A percentile compares a stretch with the other conserved stretches of the same genome.
Evolutionary conservation across 352 stramenopile species (phyloP).

Genomic region (Globisporangium cystogenes): DNA sequence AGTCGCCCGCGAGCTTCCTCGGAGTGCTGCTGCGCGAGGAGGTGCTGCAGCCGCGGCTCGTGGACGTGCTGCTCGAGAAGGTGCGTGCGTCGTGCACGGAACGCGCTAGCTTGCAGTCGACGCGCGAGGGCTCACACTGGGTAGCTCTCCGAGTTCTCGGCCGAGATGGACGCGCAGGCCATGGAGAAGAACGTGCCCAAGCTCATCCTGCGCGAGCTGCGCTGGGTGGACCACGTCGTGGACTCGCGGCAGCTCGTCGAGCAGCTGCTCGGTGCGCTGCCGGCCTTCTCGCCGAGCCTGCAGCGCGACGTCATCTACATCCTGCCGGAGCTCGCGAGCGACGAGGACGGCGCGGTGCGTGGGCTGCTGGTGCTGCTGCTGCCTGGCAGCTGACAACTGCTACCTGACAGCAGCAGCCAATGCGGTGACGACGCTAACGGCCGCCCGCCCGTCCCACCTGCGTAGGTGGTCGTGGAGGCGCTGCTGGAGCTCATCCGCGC

Average conservation of each 20-base stretch:
- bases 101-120: no score
- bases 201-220: constrained; percentile 58
- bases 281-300: constrained; percentile 32
- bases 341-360: constrained; percentile 25
- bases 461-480: constrained; percentile 33
- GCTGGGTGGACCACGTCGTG: constrained; percentile 53
- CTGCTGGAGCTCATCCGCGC: constrained; percentile 51
- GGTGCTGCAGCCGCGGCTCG: constrained; percentile 30
- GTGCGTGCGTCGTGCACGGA: no score
- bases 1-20: constrained; percentile 47
- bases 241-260: constrained; percentile 38
- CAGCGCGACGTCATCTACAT: constrained; percentile 70
- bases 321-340: constrained; percentile 49
- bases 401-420: no score
- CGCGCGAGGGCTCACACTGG: neutral
- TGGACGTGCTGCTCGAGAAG: constrained; percentile 52
- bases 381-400: neutral
- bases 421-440: no score
- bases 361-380: neutral
- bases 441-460: no score
- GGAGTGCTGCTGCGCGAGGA: constrained; percentile 50
- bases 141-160: constrained; percentile 37
- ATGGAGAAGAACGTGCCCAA: constrained; percentile 51
- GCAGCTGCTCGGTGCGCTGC: constrained; percentile 43
- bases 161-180: constrained; percentile 23